Conservation (phyloP, 306 rosid species). For the Quercus ilex region DNA sequence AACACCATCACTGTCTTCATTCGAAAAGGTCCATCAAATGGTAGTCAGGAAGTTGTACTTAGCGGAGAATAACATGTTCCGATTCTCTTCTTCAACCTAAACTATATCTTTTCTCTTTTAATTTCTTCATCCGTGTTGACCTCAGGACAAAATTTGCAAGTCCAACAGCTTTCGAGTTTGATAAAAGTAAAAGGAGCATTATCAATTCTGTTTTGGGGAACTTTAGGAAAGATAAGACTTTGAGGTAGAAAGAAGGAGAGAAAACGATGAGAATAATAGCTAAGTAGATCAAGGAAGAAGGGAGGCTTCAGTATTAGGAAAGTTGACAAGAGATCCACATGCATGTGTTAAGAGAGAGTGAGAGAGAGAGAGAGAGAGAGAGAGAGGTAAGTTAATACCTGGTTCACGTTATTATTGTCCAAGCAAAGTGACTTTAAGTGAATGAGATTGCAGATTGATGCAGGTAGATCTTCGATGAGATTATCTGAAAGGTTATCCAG, state of each 20-base stretch:
- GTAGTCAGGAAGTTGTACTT: background rate
- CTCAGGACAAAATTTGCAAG: no score
- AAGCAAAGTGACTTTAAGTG: constrained; percentile 82
- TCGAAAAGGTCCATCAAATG: background rate
- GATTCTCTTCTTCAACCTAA: background rate
- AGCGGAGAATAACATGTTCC: background rate
- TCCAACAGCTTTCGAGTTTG: no score
- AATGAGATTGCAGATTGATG: constrained; percentile 77
- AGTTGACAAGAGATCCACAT: background rate
- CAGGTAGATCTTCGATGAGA: constrained; percentile 74
- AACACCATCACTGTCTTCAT: background rate
- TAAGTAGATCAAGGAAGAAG: no score
- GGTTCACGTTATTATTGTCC: constrained; percentile 75
- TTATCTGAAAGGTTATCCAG: constrained; percentile 66
- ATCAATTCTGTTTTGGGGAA: no score
- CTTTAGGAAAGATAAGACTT: no score
- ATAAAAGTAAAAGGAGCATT: no score
- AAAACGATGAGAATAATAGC: no score
- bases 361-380: background rate
- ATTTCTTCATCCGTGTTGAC: no score
- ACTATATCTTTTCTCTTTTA: no score
- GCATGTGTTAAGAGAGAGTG: background rate
- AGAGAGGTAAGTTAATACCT: constrained; percentile 41
- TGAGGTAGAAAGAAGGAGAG: no score
- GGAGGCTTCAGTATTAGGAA: background rate